A percentile compares a stretch with the other conserved stretches of the same genome.
Conservation (phyloP, 1,284 basidiomycete species). For the Pulchroboletus neoregius region DNA sequence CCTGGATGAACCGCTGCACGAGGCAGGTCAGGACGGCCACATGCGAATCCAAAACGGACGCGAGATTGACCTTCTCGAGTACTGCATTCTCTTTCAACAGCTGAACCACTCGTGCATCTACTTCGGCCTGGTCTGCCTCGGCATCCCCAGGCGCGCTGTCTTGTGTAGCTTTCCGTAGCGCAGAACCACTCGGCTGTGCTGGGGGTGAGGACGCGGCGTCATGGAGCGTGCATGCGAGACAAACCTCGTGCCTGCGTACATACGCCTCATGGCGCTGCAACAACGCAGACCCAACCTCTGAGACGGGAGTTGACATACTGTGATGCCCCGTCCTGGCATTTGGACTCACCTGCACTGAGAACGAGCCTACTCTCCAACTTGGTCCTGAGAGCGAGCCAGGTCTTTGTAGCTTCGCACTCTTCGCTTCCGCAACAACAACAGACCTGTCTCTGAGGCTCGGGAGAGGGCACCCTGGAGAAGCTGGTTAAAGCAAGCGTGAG, state of each 20-base stretch:
- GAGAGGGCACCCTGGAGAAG: conserved; percentile 66
- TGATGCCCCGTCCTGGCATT: not conserved
- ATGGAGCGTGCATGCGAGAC: conserved; percentile 24
- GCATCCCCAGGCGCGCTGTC: conserved; percentile 11
- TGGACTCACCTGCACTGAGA: conserved; percentile 73
- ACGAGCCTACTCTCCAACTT: conserved; percentile 73
- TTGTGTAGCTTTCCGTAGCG: conserved; percentile 15
- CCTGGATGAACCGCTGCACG: conserved; percentile 70
- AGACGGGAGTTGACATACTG: conserved; percentile 7
- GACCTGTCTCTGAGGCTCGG: conserved; percentile 50
- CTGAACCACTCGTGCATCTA: conserved; percentile 40
- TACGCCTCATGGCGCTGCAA: conserved; percentile 85
- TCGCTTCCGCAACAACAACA: conserved; percentile 66
- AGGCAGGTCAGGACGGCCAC: conserved; percentile 9
- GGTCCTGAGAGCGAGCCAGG: conserved; percentile 65
- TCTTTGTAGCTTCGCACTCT: conserved; percentile 57
- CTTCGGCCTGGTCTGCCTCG: conserved; percentile 19
- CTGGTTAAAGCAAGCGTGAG: conserved; percentile 65
- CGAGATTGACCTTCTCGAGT: conserved; percentile 58
- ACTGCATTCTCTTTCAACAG: conserved; percentile 56
- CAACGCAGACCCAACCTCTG: conserved; percentile 90
- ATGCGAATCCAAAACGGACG: not conserved
- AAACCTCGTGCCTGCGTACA: conserved; percentile 67
- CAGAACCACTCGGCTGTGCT: conserved; percentile 18
- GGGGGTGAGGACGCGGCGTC: conserved; percentile 10